A percentile compares a stretch with the other conserved stretches of the same genome.
Conservation (phyloP, 441 rosid genomes). For the Bocquillonia castaneifolia region DNA sequence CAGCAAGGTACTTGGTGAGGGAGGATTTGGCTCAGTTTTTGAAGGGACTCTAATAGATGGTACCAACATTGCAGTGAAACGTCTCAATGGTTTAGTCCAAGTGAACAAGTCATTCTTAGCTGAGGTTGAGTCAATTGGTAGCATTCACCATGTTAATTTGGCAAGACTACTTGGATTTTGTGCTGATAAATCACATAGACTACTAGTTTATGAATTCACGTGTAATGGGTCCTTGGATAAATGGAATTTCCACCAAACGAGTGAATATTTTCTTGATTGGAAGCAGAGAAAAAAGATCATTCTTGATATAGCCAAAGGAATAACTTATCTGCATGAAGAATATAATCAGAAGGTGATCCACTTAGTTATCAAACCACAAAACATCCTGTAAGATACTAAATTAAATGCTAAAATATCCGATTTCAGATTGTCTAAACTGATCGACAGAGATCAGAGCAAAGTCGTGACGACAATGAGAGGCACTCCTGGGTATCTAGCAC, state of each 20-base stretch:
- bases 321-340: no score
- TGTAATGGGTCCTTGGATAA: conserved; percentile 6
- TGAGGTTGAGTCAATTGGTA: conserved; percentile 16
- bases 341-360: no score
- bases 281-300: not conserved
- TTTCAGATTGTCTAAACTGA: no score
- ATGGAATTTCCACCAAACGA: conserved; percentile 1
- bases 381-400: no score
- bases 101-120: conserved; percentile 4
- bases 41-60: conserved; percentile 11
- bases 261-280: not conserved
- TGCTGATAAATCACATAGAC: conserved; percentile 7
- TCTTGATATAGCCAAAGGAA: no score
- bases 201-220: conserved; percentile 12
- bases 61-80: conserved; percentile 18
- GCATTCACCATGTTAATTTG: conserved; percentile 16
- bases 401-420: no score
- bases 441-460: no score
- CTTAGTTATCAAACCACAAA: no score
- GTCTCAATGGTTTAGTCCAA: conserved; percentile 7
- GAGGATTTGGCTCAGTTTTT: conserved; percentile 24
- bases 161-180: conserved; percentile 18
- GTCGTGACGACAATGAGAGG: no score
- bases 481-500: no score
- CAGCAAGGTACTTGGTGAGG: conserved; percentile 5